These are phyloP conservation scores for Aspergillus sp. DNA, from an alignment of 2,329 filamentous ascomycete species.

Conservation along the genomic window DNA sequence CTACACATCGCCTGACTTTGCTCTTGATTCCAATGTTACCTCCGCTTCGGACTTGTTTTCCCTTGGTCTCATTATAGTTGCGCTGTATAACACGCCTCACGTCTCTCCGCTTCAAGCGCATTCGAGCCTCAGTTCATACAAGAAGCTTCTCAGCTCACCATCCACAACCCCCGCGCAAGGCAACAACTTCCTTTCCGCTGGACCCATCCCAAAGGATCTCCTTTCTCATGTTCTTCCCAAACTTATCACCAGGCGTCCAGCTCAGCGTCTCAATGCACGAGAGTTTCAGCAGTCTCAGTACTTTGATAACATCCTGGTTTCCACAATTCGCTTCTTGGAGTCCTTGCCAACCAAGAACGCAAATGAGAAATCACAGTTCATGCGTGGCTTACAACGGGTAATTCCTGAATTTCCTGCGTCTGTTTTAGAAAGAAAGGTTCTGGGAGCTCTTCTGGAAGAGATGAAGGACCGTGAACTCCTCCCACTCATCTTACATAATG, in stretches of 20 bases:
- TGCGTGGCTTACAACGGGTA: conserved; percentile 82
- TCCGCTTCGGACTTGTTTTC: conserved; percentile 89
- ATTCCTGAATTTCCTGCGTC: conserved; percentile 88
- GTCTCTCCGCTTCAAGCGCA: conserved; percentile 78
- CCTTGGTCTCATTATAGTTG: conserved; percentile 78
- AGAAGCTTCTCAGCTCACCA: conserved; percentile 72
- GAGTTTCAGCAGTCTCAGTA: conserved; percentile 95
- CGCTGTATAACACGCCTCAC: conserved; percentile 93
- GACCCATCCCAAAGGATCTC: conserved; percentile 75
- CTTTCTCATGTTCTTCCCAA: conserved; percentile 70
- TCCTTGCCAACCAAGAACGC: conserved; percentile 85
- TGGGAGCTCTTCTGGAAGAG: conserved; percentile 85
- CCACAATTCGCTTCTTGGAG: conserved; percentile 92
- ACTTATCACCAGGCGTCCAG: conserved; percentile 80
- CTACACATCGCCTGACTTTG: conserved; percentile 91
- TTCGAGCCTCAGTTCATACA: conserved; percentile 77
- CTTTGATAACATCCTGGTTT: conserved; percentile 95
- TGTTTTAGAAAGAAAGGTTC: conserved; percentile 89
- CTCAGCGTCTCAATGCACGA: conserved; percentile 77
- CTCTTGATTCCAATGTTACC: conserved; percentile 83
- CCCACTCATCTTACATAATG: conserved; percentile 79
- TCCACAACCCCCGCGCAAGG: conserved; percentile 70
- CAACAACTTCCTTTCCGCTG: conserved; percentile 81
- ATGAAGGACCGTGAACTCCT: conserved; percentile 87
- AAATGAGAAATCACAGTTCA: conserved; percentile 84